Evolutionary conservation across 106 monocot species (phyloP).

Genomic region (Gastrodia elata): DNA sequence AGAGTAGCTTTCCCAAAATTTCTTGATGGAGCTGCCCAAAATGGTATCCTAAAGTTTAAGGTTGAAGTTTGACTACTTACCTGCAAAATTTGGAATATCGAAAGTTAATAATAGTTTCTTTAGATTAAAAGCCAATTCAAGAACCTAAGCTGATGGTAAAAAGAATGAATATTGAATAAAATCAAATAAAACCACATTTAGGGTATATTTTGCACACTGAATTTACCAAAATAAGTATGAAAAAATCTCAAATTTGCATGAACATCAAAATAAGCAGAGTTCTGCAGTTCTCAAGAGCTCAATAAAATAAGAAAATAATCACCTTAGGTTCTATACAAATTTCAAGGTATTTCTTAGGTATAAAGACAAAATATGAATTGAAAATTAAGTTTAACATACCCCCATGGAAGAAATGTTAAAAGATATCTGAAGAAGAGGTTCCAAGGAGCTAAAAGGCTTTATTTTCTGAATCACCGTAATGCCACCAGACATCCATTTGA

Average conservation of each 20-base stretch:
- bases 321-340: neutral
- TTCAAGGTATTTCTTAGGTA: neutral
- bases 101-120: neutral
- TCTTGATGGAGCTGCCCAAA: slow-evolving; percentile 40
- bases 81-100: slow-evolving; percentile 18
- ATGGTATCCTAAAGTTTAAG: slow-evolving; percentile 57
- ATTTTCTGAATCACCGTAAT: slow-evolving; percentile 36
- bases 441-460: slow-evolving; percentile 28
- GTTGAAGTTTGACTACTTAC: slow-evolving; percentile 25
- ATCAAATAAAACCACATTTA: neutral
- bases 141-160: neutral
- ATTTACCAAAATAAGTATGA: neutral
- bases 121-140: neutral
- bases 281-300: neutral
- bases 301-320: neutral
- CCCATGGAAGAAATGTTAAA: slow-evolving; percentile 32
- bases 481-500: slow-evolving; percentile 56
- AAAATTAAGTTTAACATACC: slow-evolving; percentile 22
- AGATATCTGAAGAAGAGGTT: slow-evolving; percentile 38
- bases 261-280: neutral
- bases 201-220: neutral
- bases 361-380: neutral
- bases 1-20: slow-evolving; percentile 36
- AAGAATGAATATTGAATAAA: neutral
- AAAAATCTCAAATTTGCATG: neutral